Percentiles rank a stretch among this genome's conserved stretches.
phyloP scores from a whole-genome alignment of 1,284 basidiomycete genomes.

The Ustilago trichophora region DNA sequence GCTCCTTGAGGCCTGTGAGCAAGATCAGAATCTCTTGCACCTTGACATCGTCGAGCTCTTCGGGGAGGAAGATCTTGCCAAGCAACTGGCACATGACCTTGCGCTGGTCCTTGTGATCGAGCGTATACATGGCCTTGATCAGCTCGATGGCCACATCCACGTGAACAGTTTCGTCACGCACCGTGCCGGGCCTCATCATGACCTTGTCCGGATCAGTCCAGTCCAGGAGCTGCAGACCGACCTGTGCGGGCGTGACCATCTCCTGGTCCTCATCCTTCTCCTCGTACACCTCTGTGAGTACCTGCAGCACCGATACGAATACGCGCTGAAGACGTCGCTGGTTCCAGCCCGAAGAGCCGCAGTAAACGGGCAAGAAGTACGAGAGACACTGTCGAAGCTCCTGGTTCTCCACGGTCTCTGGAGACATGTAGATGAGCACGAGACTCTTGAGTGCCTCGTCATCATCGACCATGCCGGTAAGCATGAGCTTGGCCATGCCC shows the following conservation, averaged over 20 bases:
- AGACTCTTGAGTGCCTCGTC: constrained; percentile 76
- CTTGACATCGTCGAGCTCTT: constrained; percentile 71
- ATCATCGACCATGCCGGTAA: constrained; percentile 73
- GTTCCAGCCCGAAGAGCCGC: constrained; percentile 82
- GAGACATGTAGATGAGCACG: constrained; percentile 84
- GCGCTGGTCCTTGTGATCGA: constrained; percentile 75
- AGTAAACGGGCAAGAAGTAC: constrained; percentile 95
- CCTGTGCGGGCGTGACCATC: constrained; percentile 82
- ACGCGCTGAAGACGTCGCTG: constrained; percentile 83
- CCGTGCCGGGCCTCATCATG: constrained; percentile 71
- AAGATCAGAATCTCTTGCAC: constrained; percentile 43
- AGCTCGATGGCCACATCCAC: constrained; percentile 81
- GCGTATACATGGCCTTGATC: constrained; percentile 71
- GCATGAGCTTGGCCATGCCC: constrained; percentile 87
- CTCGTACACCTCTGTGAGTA: constrained; percentile 76
- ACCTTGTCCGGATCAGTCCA: constrained; percentile 91
- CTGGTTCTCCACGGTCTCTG: constrained; percentile 84
- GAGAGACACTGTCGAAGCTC: constrained; percentile 89
- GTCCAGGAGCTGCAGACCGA: constrained; percentile 84
- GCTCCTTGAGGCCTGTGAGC: constrained; percentile 33
- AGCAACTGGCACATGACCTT: constrained; percentile 84
- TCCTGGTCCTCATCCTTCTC: constrained; percentile 79
- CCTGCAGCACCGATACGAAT: constrained; percentile 77
- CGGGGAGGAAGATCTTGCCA: constrained; percentile 79
- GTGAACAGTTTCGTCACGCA: constrained; percentile 73